phyloP scores from a whole-genome alignment of 768 basidiomycete species.

The Termitomyces sp. region DNA sequence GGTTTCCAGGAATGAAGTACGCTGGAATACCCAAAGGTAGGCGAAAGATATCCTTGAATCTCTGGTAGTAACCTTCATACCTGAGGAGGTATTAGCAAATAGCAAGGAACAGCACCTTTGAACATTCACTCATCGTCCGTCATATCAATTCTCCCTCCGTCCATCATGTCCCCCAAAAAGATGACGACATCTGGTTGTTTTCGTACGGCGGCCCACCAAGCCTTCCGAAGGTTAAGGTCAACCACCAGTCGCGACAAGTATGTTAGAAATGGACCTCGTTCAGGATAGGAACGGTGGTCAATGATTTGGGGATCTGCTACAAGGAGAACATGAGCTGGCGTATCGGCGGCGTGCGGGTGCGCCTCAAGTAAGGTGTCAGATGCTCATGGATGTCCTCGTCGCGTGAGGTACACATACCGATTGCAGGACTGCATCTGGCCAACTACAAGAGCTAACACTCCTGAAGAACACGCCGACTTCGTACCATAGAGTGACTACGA shows the following conservation, averaged over 20 bases:
- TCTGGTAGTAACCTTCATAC: constrained; percentile 62
- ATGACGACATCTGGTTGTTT: constrained; percentile 68
- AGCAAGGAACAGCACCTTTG: neutral
- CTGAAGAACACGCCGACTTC: constrained; percentile 57
- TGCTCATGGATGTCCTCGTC: no score
- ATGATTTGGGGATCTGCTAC: constrained; percentile 88
- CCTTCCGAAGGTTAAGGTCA: constrained; percentile 82
- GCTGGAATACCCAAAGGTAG: constrained; percentile 40
- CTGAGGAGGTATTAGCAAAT: constrained; percentile 31
- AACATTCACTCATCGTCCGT: constrained; percentile 60
- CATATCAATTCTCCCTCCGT: constrained; percentile 68
- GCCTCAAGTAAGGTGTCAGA: constrained; percentile 1
- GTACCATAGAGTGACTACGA: constrained; percentile 60
- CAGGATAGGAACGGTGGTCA: constrained; percentile 70
- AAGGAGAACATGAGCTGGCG: constrained; percentile 58
- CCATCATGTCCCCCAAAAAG: constrained; percentile 92
- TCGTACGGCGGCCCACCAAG: constrained; percentile 64
- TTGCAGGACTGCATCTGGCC: constrained; percentile 48
- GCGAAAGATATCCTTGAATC: constrained; percentile 71
- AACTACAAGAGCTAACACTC: constrained; percentile 44
- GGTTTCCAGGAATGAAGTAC: constrained; percentile 86
- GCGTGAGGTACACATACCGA: constrained; percentile 18
- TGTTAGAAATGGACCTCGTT: constrained; percentile 47
- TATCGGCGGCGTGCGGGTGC: neutral
- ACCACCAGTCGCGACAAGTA: constrained; percentile 60